phyloP scores from a whole-genome alignment of 306 rosid species.

The Vicia faba region DNA sequence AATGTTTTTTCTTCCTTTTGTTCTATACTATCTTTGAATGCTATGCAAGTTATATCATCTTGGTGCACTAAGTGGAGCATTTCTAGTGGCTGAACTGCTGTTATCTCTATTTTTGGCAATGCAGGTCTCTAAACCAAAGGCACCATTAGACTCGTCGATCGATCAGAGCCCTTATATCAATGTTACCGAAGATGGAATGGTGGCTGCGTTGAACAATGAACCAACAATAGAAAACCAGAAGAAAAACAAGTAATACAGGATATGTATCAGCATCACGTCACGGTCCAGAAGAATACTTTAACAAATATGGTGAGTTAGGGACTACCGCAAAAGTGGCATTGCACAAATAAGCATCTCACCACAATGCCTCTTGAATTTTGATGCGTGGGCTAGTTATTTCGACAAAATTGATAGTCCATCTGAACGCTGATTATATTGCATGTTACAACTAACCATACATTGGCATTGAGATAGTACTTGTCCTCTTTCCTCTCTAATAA shows the following conservation, averaged over 20 bases:
- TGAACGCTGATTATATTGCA: constrained; percentile 81
- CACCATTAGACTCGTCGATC: constrained; percentile 48
- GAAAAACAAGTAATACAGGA: constrained; percentile 45
- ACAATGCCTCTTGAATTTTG: constrained; percentile 29
- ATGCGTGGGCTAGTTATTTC: constrained; percentile 50
- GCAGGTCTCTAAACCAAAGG: constrained; percentile 46
- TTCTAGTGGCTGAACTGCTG: constrained; percentile 35
- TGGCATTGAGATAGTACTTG: constrained; percentile 45
- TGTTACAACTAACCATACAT: constrained; percentile 42
- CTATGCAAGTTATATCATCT: constrained; percentile 4
- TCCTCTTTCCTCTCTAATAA: constrained; percentile 1
- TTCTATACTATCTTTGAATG: constrained; percentile 8
- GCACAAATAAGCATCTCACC: constrained; percentile 31
- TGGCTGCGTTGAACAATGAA: constrained; percentile 65
- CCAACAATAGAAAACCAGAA: constrained; percentile 41
- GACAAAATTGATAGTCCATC: constrained; percentile 53
- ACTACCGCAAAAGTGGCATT: constrained; percentile 33
- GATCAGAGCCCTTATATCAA: constrained; percentile 87
- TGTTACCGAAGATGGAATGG: constrained; percentile 75
- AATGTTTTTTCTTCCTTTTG: constrained; percentile 8
- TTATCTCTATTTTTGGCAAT: constrained; percentile 41
- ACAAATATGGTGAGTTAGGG: constrained; percentile 31
- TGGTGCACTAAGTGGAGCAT: constrained; percentile 20
- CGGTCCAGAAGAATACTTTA: constrained; percentile 29
- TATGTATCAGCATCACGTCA: constrained; percentile 32